These are phyloP conservation scores for Aspergillus udagawae DNA, from an alignment of 2,329 filamentous ascomycete species.

Conservation along the genomic window DNA sequence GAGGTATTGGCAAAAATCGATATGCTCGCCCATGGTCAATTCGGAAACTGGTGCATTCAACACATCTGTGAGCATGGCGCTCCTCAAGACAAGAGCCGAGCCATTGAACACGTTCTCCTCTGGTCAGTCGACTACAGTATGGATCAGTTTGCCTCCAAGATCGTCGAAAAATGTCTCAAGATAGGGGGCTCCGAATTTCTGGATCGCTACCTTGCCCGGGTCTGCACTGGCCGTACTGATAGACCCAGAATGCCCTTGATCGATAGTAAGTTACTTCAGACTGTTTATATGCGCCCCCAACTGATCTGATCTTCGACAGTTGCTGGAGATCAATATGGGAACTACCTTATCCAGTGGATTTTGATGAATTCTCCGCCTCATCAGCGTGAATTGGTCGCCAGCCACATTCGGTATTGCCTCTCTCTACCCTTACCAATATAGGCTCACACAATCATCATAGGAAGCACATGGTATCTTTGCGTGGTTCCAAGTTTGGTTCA, in stretches of 20 bases:
- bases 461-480: slow-evolving; percentile 98
- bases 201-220: slow-evolving; percentile 84
- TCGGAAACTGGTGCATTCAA: slow-evolving; percentile 99
- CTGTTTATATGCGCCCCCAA: neutral
- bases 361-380: slow-evolving; percentile 81
- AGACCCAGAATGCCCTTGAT: slow-evolving; percentile 95
- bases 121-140: slow-evolving; percentile 96
- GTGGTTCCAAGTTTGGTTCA: slow-evolving; percentile 96
- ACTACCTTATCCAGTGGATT: slow-evolving; percentile 97
- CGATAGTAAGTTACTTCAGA: slow-evolving; percentile 59
- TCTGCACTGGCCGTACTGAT: slow-evolving; percentile 86
- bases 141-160: slow-evolving; percentile 98
- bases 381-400: slow-evolving; percentile 88
- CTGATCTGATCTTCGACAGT: slow-evolving; percentile 43
- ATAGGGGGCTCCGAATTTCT: slow-evolving; percentile 90
- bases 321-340: slow-evolving; percentile 96
- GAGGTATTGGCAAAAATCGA: slow-evolving; percentile 94
- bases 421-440: neutral
- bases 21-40: slow-evolving; percentile 93
- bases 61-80: slow-evolving; percentile 97
- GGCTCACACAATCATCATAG: slow-evolving; percentile 28
- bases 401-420: slow-evolving; percentile 67
- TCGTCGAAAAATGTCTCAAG: slow-evolving; percentile 98
- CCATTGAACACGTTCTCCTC: slow-evolving; percentile 90
- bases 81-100: slow-evolving; percentile 83